Base-by-base conservation (phyloP, 345 rosid species). In the Combretum micranthum region DNA sequence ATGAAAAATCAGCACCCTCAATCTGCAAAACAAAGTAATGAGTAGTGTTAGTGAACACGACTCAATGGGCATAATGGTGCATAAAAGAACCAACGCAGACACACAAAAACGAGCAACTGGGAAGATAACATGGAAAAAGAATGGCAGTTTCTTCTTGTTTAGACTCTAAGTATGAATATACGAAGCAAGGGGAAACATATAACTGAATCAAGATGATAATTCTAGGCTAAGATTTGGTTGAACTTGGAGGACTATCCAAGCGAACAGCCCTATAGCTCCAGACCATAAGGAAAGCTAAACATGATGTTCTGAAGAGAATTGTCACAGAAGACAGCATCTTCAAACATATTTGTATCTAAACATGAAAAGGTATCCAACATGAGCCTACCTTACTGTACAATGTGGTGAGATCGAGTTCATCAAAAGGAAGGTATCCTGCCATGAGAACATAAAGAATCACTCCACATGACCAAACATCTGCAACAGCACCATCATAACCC, bases 381-480 rank as follows among this genome's bases (percentile, higher is more conserved):
- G 65, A 47, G 47, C 86, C 47, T 88, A 85, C 98, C 98, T 92
- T 92, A 73, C 85, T 81, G 62, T 92, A 92, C 71, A 92, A 64
- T 20, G 96, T 88, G 48, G 95, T 84, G 69, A 92, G 90, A 76
- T 92, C 97, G 64, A 92, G 87, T 60, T 92, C 98, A 67, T 92
- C 98, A 75, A 92, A 92, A 39, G 98, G 98, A 72, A 92, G 96
- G 78, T 83, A 88, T 66, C 98, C 97, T 42, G 97, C 95, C 82
- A 92, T 77, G 74, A 92, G 69, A 69, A 92, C 98, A 80, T 84
- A 88, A 26, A 92, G 96, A 76, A 92, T 86, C 46, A 92, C 83
- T 50, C 98, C 98, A 64, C 96, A 92, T 16, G 98, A 92, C 96
- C 98, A 92, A 63, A 86, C 84, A 80, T 92, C 98, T 48, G 98